Evolutionary conservation across 257 asterid species (phyloP), one percentile per base, ranked within the genome.

Genomic region (Rubia yunnanensis): DNA sequence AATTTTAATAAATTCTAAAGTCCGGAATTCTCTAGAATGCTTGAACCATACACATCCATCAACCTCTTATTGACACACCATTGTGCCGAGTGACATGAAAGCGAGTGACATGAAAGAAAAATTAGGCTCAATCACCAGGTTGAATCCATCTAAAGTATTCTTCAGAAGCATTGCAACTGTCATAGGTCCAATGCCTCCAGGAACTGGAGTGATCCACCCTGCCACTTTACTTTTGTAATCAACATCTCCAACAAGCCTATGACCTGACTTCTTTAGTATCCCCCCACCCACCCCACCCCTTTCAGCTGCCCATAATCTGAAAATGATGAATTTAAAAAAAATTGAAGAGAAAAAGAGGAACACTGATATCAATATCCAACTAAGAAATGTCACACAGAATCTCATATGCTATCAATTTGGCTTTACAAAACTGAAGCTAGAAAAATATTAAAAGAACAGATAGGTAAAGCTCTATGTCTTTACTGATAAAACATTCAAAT

Each of bases 121-220:
- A 44, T 69, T 68, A 74, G 4, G 70, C 78, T 76, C 86, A 15
- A 89, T 78, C 28, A 64, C 86, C 79, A 94, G 87, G 75, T 86
- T 89, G 63, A 95, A 97, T 71, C 94, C 97, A 49, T 82, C 94
- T 77, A 87, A 68, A 24, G 97, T 87, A 75, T 92, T 92, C 88
- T 84, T 87, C n/a, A 92, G 83, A 22, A 92, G 82, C 99, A 92
- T 87, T 44, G 99, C 97, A 57, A 92, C 95, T 9, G 96, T 92
- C 96, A 89, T 83, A 5, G 99, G 99, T 67, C 99, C 99, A 28
- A 89, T 96, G 3, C 97, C 97, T 57, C 97, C 99, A 0, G 99
- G 96, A 77, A 92, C 99, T 1, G 97, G 99, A 68, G 97, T 92
- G 66, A 92, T 78, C 66, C 85, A 90, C 67, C 96, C 96, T 17